A percentile compares a stretch with the other conserved stretches of the same genome.
Conservation (phyloP, 345 rosid genomes). For the Rhodamnia rubescens region DNA sequence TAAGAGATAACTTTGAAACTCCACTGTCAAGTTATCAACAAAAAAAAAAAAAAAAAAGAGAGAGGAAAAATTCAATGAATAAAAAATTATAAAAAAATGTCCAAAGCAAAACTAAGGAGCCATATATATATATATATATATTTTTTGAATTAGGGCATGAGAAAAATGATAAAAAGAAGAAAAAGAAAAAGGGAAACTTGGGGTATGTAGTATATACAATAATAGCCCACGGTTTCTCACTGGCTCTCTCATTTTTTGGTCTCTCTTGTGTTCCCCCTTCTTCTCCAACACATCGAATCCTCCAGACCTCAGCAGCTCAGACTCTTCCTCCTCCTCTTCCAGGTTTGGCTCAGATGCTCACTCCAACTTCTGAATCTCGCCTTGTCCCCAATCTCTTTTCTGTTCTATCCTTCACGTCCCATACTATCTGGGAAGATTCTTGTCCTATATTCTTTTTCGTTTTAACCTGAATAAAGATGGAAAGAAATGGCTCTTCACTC, state of each 20-base stretch:
- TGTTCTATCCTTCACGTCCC: background rate
- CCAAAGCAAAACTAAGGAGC: background rate
- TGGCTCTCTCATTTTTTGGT: background rate
- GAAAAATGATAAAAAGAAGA: background rate
- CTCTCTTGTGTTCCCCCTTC: background rate
- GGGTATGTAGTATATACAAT: background rate
- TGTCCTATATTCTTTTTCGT: background rate
- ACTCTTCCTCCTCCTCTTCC: background rate
- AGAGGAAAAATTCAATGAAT: background rate
- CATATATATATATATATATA: no score
- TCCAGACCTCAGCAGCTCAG: background rate
- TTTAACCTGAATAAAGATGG: background rate
- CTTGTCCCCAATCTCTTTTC: background rate
- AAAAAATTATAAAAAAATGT: background rate
- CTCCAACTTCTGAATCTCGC: background rate
- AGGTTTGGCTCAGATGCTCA: background rate
- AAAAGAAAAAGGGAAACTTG: background rate
- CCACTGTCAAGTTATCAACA: background rate
- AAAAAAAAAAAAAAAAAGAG: background rate
- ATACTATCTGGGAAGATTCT: background rate
- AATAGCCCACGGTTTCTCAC: background rate
- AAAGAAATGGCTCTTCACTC: background rate
- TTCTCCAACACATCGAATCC: background rate
- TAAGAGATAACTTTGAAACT: no score
- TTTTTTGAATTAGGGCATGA: background rate